Evolutionary conservation across 2,329 filamentous ascomycete genomes (phyloP), one percentile per base, ranked within the genome.

Genomic region (Aspergillus glaucus): DNA sequence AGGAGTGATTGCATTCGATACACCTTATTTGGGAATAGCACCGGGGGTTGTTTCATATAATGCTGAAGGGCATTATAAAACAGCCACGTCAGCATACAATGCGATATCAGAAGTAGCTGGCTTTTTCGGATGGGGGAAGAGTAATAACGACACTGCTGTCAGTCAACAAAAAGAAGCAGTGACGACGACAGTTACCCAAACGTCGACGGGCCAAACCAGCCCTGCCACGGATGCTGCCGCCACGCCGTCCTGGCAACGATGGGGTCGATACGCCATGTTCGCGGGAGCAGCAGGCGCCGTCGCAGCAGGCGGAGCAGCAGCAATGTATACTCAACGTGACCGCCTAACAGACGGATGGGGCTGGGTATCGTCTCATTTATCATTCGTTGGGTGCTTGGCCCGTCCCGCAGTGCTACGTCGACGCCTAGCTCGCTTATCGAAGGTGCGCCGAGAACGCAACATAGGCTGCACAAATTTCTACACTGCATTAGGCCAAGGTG

Each of bases 1-100:
- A 69, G 92, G 87, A 56, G 81, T 97, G 22, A 79, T 97, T 43
- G 88, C 91, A 45, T 95, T 96, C 65, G 92, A 97, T 70, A 98
- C 93, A 1, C 93, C 93, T 1, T 98, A 87, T 46, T 65, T 79
- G 36, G 77, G 77, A 5, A 75, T 77, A 50, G 72, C 76, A 2
- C 74, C 73, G 2, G 70, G 71, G 2, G 75, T 78, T 34, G 66
- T 76, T 14, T 76, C 76, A 6, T 73, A 78, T 54, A 72, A 73
- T 1, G 91, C 92, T 5, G 90, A 97, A 74, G 85, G 81, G 39
- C 89, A 95, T 60, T 92, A 92, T 71, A 86, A 85, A 52, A 84
- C 83, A 39, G 86, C 85, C 6, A 78, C 81, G 4, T 78, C 83
- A 1, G 86, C 88, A 4, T 80, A 93, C 69, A 88, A 56, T 71